phyloP scores from a whole-genome alignment of 371 early-diverging fungal species.

The Actinomortierella wolfii region DNA sequence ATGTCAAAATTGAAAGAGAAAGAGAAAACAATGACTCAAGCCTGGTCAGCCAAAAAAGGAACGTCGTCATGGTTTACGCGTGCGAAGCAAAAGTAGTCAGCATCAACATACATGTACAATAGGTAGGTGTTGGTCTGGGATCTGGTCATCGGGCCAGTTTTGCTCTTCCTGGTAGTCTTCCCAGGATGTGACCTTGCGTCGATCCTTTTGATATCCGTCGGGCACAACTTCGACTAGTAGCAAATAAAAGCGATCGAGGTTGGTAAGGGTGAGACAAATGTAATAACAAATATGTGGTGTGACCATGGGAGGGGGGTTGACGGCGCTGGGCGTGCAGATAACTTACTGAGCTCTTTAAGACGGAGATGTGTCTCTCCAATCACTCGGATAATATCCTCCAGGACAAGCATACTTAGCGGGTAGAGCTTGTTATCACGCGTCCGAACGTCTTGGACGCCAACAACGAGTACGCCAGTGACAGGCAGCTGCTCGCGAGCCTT shows the following conservation, averaged over 20 bases:
- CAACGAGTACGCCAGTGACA: constrained; percentile 66
- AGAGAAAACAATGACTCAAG: not conserved
- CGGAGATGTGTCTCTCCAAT: constrained; percentile 59
- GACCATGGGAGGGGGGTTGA: no score
- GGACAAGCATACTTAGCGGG: constrained; percentile 77
- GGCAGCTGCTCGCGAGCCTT: constrained; percentile 60
- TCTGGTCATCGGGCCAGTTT: constrained; percentile 18
- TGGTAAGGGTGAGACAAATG: not conserved
- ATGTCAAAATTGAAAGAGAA: not conserved
- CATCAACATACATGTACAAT: constrained; percentile 50
- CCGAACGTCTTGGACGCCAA: constrained; percentile 79
- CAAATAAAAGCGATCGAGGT: not conserved
- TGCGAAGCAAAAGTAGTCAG: not conserved
- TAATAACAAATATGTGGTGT: not conserved
- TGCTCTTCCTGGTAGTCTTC: constrained; percentile 41
- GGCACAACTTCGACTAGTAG: constrained; percentile 78
- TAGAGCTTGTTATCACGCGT: constrained; percentile 60
- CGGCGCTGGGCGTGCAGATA: no score
- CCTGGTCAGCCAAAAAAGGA: not conserved
- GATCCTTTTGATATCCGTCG: constrained; percentile 77
- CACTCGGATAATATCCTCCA: constrained; percentile 73
- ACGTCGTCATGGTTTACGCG: not conserved
- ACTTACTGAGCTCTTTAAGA: constrained; percentile 68
- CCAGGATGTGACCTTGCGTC: constrained; percentile 47
- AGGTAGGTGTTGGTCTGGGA: constrained; percentile 39